Evolutionary conservation across 768 basidiomycete species (phyloP).

Genomic region (Hericium rajendrae): DNA sequence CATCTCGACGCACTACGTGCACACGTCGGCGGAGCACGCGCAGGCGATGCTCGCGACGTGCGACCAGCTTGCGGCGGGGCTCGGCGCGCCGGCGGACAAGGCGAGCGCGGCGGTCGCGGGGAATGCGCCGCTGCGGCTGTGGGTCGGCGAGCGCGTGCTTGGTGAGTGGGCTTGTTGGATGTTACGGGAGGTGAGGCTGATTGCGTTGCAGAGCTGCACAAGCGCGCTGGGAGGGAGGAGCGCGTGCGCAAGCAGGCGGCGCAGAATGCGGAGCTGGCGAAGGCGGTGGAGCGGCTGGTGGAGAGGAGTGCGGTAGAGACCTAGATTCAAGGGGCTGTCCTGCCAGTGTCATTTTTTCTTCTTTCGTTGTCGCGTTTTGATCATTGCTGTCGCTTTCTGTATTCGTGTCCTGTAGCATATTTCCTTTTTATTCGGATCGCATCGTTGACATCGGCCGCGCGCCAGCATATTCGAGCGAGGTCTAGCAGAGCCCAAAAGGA

Average conservation of each 20-base stretch:
- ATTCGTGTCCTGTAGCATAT: neutral
- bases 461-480: too few species aligned
- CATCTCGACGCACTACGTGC: slow-evolving; percentile 59
- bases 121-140: slow-evolving; percentile 55
- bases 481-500: too few species aligned
- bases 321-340: neutral
- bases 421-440: too few species aligned
- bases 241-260: slow-evolving; percentile 36
- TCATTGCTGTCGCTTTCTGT: neutral
- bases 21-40: slow-evolving; percentile 64
- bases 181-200: neutral
- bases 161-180: slow-evolving; percentile 35
- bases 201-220: slow-evolving; percentile 40
- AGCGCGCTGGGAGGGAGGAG: slow-evolving; percentile 42
- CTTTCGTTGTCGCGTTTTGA: neutral
- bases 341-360: neutral
- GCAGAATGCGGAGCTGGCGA: slow-evolving; percentile 28
- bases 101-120: slow-evolving; percentile 14
- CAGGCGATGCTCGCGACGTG: slow-evolving; percentile 54
- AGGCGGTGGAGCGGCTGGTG: slow-evolving; percentile 14
- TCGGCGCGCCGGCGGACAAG: slow-evolving; percentile 38
- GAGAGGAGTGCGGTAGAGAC: neutral
- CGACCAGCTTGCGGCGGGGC: slow-evolving; percentile 61
- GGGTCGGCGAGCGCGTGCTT: slow-evolving; percentile 63
- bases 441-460: too few species aligned